These are phyloP conservation scores for Monosporascus ibericus DNA, from an alignment of 2,329 filamentous ascomycete species.

Conservation along the genomic window DNA sequence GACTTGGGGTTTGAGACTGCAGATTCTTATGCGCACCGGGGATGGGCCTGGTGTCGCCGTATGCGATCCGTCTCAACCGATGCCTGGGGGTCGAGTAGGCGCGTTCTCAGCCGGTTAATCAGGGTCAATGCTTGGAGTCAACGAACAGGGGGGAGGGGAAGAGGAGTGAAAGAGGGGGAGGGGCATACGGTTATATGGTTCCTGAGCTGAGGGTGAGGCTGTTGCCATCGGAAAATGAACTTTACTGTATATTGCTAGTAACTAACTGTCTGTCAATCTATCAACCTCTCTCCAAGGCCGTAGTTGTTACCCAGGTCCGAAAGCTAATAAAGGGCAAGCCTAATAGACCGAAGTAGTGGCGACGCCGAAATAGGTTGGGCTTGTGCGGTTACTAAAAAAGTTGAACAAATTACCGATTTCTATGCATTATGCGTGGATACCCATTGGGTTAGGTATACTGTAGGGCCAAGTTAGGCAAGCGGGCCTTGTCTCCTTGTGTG, in stretches of 20 bases:
- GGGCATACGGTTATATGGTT: background rate
- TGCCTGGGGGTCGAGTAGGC: background rate
- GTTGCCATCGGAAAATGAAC: background rate
- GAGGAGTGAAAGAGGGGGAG: too few relatives aligned
- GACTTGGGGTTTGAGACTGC: too few relatives aligned
- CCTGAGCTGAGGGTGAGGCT: background rate
- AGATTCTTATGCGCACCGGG: background rate
- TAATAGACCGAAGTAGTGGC: background rate
- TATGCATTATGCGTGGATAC: slow-evolving; percentile 21
- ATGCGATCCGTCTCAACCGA: too few relatives aligned
- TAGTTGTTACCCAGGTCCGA: too few relatives aligned
- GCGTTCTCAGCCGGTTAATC: background rate
- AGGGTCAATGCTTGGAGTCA: too few relatives aligned
- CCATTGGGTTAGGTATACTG: slow-evolving; percentile 3
- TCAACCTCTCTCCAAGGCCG: background rate
- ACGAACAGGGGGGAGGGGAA: too few relatives aligned
- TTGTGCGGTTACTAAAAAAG: slow-evolving; percentile 12
- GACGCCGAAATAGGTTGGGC: slow-evolving; percentile 11
- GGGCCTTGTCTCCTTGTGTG: too few relatives aligned
- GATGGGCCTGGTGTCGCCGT: background rate
- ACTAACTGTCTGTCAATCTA: background rate
- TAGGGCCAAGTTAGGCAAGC: too few relatives aligned
- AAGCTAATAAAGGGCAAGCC: too few relatives aligned
- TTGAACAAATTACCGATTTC: slow-evolving; percentile 19
- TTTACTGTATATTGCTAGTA: background rate